Base-by-base conservation (phyloP, 2,329 filamentous ascomycete species). In the Aureobasidium musti region DNA sequence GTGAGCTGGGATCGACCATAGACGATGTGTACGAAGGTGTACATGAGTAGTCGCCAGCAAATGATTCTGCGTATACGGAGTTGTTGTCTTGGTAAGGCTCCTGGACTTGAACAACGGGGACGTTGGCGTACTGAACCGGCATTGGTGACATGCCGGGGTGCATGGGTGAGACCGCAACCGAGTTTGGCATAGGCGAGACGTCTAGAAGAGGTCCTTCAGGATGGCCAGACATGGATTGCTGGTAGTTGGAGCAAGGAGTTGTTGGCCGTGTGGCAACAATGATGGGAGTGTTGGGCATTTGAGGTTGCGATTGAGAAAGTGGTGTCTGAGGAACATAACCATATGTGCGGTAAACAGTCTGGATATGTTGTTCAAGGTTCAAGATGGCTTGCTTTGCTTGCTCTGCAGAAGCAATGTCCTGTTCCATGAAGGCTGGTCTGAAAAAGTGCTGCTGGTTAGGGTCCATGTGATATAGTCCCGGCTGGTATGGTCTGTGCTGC, bases 401-500 rank as follows among this genome's bases (percentile, higher is more conserved):
- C 65, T 70, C 69, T 33, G 65, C 67, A 30, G 69, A 64, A 41
- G 64, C 66, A 50, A 67, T 56, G 23, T 61, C 64, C 60, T 69
- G 69, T 67, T 57, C 57, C 66, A 73, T 69, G 61, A 64, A 65
- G 47, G 61, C 65, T 54, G 69, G 66, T 52, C 69, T 69, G 59
- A 73, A 70, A 26, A 69, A 67, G 54, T 69, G 69, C 65, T 74
- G 71, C 79, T 80, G 77, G 73, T 76, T 78, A 69, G 77, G 76
- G 70, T 78, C 78, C 71, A 77, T 78, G 71, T 78, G 75, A 65
- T 78, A 71, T 68, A 70, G 83, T 85, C 89, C 89, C 87, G 89
- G 89, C 87, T 90, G 88, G 86, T 86, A 86, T 85, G 87, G 85
- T 86, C 87, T 87, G 83, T 92, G 91, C 88, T 91, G 87, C 87